A percentile compares a stretch with the other conserved stretches of the same genome.
phyloP scores from a whole-genome alignment of 345 rosid genomes.

The Arabis hirsuta region DNA sequence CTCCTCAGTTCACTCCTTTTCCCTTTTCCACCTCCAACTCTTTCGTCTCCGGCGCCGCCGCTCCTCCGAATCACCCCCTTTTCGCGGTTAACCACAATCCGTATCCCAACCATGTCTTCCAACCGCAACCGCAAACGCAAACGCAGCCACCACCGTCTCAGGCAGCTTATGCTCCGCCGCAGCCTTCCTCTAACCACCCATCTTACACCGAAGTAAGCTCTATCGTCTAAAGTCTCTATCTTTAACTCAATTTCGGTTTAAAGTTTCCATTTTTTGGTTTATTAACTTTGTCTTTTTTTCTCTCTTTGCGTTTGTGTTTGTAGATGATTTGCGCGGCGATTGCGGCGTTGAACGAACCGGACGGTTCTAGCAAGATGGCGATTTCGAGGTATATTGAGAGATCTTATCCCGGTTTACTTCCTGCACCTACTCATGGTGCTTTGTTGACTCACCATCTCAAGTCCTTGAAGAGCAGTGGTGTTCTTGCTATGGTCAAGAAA shows the following conservation, averaged over 20 bases:
- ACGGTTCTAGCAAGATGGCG: slow-evolving; percentile 84
- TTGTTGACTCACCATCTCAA: slow-evolving; percentile 68
- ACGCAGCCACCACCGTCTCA: slow-evolving; percentile 6
- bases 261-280: not conserved
- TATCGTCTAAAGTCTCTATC: slow-evolving; percentile 1
- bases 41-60: not conserved
- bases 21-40: not conserved
- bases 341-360: slow-evolving; percentile 60
- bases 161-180: not conserved
- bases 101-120: slow-evolving; percentile 22
- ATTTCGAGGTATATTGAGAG: slow-evolving; percentile 69
- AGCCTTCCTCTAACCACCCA: slow-evolving; percentile 16
- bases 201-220: slow-evolving; percentile 39
- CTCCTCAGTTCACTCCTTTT: slow-evolving; percentile 23
- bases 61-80: slow-evolving; percentile 6
- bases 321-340: slow-evolving; percentile 85
- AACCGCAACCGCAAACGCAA: not conserved
- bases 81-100: not conserved
- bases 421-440: slow-evolving; percentile 50
- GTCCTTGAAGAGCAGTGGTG: slow-evolving; percentile 60
- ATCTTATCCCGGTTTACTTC: slow-evolving; percentile 52
- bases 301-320: not conserved
- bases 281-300: too few relatives aligned
- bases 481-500: slow-evolving; percentile 59
- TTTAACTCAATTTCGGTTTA: slow-evolving; percentile 1